phyloP scores from a whole-genome alignment of 257 asterid species.

The Solanum arcanum region DNA sequence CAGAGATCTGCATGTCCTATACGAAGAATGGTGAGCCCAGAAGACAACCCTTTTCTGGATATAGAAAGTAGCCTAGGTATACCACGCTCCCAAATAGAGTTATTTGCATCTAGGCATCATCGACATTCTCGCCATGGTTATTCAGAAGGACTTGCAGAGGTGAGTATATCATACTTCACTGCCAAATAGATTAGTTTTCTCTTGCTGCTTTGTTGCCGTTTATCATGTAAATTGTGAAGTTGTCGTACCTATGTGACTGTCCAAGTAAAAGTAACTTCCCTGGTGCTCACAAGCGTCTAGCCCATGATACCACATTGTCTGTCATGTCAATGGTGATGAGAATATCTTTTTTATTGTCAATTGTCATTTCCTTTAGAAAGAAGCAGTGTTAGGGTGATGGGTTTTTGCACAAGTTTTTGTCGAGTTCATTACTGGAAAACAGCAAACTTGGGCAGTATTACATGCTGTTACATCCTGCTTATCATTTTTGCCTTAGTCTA shows the following conservation, averaged over 20 bases:
- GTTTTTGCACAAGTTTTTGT: neutral
- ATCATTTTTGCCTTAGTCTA: neutral
- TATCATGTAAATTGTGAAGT: neutral
- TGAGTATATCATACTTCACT: slow-evolving; percentile 1
- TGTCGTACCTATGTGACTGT: neutral
- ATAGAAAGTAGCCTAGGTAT: slow-evolving; percentile 16
- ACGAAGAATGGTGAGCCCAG: slow-evolving; percentile 34
- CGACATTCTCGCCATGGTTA: slow-evolving; percentile 25
- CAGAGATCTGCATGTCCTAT: slow-evolving; percentile 29
- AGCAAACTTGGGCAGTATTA: neutral
- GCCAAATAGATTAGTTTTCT: neutral
- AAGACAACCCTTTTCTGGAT: slow-evolving; percentile 30
- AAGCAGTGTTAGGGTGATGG: neutral
- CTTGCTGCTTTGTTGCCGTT: neutral
- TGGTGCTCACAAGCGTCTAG: neutral
- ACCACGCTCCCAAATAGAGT: slow-evolving; percentile 21
- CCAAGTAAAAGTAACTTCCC: neutral
- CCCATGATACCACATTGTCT: neutral
- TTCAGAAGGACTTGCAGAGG: slow-evolving; percentile 41
- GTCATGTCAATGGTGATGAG: neutral
- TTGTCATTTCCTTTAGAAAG: neutral
- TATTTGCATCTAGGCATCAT: slow-evolving; percentile 24
- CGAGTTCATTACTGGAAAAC: neutral
- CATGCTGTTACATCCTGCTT: neutral
- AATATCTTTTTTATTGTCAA: neutral